Evolutionary conservation across 2,329 filamentous ascomycete genomes (phyloP), one percentile per base, ranked within the genome.

Genomic region (Hypoxylon sp.): DNA sequence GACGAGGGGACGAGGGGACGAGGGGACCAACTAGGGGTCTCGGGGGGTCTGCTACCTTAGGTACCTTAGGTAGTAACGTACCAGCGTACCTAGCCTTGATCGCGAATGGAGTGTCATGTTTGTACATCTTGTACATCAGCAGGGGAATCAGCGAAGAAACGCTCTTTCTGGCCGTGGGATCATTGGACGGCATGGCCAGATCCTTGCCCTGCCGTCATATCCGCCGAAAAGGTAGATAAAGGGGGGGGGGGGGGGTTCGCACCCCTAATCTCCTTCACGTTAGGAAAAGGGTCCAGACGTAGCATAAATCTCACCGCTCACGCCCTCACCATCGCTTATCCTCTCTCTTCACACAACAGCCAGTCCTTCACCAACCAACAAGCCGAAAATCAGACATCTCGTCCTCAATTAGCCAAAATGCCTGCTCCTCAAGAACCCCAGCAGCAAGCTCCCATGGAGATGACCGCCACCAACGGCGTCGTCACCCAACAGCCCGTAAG

Each of bases 361-460:
- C 17, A 37, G 40, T n/a, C 48, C 43, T 58, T 50, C 46, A 38
- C 51, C 38, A 35, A 38, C 31, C n/a, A 49, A 56, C 21, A 52
- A n/a, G n/a, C n/a, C n/a, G n/a, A n/a, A n/a, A n/a, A n/a, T n/a
- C n/a, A n/a, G n/a, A n/a, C n/a, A n/a, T n/a, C n/a, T n/a, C n/a
- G n/a, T n/a, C n/a, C n/a, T 13, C 38, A 46, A n/a, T n/a, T n/a
- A 10, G 20, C 59, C 70, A 76, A 69, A n/a, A 78, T 79, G 77
- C 74, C 77, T 68, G 67, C 71, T 56, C 62, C 73, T 48, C 73
- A 73, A 69, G 76, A 76, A 61, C 77, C 75, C 60, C 71, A 71
- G 56, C 77, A 78, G 68, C 77, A 79, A 70, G 74, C 74, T 64
- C 74, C 77, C 62, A 79, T 79, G 77, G 73, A 75, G 63, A 70